phyloP scores from a whole-genome alignment of 306 rosid genomes.

The Inga oerstediana region DNA sequence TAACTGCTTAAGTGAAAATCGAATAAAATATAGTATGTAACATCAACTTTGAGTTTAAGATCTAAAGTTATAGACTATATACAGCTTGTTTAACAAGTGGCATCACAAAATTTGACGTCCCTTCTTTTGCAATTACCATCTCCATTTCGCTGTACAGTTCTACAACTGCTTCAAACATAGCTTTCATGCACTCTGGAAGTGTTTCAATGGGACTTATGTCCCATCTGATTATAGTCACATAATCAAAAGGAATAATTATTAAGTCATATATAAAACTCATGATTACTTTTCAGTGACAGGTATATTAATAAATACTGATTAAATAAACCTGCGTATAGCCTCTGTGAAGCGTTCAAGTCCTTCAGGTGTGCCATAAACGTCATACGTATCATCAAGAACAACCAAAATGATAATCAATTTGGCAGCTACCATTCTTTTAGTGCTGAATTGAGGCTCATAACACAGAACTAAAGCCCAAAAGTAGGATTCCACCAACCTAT shows the following conservation, averaged over 20 bases:
- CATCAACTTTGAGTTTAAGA: background rate
- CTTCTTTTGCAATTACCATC: background rate
- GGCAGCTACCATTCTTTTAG: background rate
- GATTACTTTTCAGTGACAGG: background rate
- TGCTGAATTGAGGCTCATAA: too few species aligned
- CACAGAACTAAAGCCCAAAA: too few species aligned
- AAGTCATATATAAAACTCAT: background rate
- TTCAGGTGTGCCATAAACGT: background rate
- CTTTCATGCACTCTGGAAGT: conserved; percentile 40
- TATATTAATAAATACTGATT: background rate
- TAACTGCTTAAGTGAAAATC: background rate
- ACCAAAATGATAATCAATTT: background rate
- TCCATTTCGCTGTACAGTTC: conserved; percentile 17
- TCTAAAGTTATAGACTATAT: background rate
- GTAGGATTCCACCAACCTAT: too few species aligned
- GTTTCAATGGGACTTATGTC: conserved; percentile 11
- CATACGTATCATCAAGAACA: background rate
- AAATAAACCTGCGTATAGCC: background rate
- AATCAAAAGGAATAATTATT: background rate
- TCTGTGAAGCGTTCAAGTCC: background rate
- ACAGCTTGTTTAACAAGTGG: background rate
- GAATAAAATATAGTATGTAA: background rate
- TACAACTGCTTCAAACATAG: background rate
- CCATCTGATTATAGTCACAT: conserved; percentile 23
- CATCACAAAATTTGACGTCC: background rate